Conservation (phyloP, 108 stramenopile genomes). For the Nannochloropsis granulata region DNA sequence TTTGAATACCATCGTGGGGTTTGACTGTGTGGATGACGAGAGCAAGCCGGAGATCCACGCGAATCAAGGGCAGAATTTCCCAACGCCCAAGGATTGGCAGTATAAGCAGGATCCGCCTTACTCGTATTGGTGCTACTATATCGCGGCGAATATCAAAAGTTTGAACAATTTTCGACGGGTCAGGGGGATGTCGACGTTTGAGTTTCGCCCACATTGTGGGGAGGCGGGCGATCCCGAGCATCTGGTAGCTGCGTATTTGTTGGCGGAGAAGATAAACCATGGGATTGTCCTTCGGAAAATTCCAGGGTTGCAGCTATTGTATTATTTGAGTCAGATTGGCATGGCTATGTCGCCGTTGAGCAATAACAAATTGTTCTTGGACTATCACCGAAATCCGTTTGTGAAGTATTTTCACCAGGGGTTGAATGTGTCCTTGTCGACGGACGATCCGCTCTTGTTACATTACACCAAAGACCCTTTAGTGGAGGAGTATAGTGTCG, state of each 20-base stretch:
- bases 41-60: constrained; percentile 43
- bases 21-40: constrained; percentile 99
- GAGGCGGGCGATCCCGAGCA: constrained; percentile 91
- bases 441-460: constrained; percentile 94
- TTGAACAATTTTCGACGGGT: constrained; percentile 67
- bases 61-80: neutral
- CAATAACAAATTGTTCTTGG: constrained; percentile 96
- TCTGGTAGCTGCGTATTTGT: constrained; percentile 83
- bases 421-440: constrained; percentile 87
- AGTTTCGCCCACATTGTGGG: constrained; percentile 34
- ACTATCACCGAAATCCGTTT: constrained; percentile 80
- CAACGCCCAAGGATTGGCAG: constrained; percentile 66
- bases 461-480: constrained; percentile 96
- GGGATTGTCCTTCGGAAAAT: constrained; percentile 85
- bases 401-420: constrained; percentile 69
- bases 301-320: constrained; percentile 78
- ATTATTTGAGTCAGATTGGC: constrained; percentile 79
- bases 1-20: constrained; percentile 74
- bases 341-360: constrained; percentile 77
- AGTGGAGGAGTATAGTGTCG: constrained; percentile 91
- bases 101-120: constrained; percentile 43
- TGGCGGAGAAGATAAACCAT: constrained; percentile 88
- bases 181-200: constrained; percentile 50
- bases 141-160: constrained; percentile 78
- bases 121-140: constrained; percentile 53